Evolutionary conservation across 2,329 filamentous ascomycete genomes (phyloP), one percentile per base, ranked within the genome.

Genomic region (Colletotrichum lini): DNA sequence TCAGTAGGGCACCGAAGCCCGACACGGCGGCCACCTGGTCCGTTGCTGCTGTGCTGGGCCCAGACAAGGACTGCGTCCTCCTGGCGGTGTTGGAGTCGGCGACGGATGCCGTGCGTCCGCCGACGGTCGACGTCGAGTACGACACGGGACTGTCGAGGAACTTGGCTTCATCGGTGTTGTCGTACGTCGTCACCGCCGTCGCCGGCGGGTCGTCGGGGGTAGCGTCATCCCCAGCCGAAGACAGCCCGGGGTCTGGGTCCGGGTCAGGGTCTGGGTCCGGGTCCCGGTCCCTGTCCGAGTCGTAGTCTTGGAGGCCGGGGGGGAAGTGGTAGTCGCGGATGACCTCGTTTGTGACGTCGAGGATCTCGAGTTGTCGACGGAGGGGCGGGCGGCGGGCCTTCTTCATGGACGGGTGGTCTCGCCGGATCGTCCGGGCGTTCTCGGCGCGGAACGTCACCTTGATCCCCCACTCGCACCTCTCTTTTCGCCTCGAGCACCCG

Each of bases 391-490:
- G 76, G 56, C 73, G 74, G 1, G 76, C 77, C 57, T 74, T 76
- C 7, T 75, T 73, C 80, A 82, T 82, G 12, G 80, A 81, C 1
- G 80, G 80, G 58, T 82, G 81, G 21, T 71, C 69, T 7, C 75
- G 72, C 56, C 76, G 75, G 42, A 82, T 72, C n/a, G 75, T 74
- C 64, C 79, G 79, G 1, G 80, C 81, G 58, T 82, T 80, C 68
- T 82, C 80, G 3, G 76, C 75, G 40, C 80, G 79, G 61, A 82
- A 82, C 5, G 76, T 81, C 40, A 82, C 75, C 76, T 79, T 81
- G 71, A 82, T 74, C 1, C 81, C 80, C 81, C 81, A 82, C 78
- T 80, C 77, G 52, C 81, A 82, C 0, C 58, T 58, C 60, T 82
- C 79, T 35, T 74, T 74, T 4, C 78, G 76, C 12, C 79, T 77